Evolutionary conservation across 257 asterid species (phyloP).

Genomic region (Solanum lycopersicoides): DNA sequence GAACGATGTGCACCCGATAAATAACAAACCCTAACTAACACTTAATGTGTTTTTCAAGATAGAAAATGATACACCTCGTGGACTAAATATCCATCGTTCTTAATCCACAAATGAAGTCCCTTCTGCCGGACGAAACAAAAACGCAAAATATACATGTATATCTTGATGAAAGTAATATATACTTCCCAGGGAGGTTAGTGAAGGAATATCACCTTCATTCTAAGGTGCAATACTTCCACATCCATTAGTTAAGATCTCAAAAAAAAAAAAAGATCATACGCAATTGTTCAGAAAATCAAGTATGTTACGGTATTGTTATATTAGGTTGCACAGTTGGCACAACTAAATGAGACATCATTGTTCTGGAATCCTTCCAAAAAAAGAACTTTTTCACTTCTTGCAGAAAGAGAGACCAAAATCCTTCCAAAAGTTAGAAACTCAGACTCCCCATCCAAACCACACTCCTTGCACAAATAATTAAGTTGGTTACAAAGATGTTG

Average conservation of each 20-base stretch:
- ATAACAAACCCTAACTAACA: neutral
- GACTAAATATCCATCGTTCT: neutral
- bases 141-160: neutral
- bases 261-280: neutral
- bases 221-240: neutral
- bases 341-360: neutral
- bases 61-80: neutral
- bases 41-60: neutral
- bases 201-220: neutral
- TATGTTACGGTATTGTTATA: neutral
- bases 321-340: neutral
- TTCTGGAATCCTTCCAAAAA: neutral
- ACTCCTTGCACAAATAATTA: neutral
- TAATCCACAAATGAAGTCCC: neutral
- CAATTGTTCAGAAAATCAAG: neutral
- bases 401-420: neutral
- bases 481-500: neutral
- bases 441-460: neutral
- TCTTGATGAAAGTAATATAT: neutral
- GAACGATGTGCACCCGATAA: neutral
- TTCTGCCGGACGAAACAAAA: neutral
- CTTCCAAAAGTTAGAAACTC: neutral
- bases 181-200: neutral
- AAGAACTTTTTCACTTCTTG: neutral
- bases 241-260: neutral